Evolutionary conservation across 2,329 filamentous ascomycete species (phyloP), one percentile per base, ranked within the genome.

Genomic region (Ustulina deusta): DNA sequence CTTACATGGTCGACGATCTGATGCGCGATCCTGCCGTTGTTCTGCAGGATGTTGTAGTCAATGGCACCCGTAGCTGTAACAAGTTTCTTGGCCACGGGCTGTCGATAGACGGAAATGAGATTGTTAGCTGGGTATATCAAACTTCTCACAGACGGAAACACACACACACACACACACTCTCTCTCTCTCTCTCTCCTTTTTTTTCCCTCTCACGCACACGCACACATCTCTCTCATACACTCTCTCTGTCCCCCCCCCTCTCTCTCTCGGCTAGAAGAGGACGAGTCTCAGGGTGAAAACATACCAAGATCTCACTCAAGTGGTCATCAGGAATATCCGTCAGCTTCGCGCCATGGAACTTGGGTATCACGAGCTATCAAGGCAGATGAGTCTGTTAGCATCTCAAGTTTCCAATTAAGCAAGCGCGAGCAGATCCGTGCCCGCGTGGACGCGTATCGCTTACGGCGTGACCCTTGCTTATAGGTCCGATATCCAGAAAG

Each of bases 11-110:
- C 91, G 69, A 99, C 95, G 71, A 91, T 85, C 83, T 98, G 96
- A 81, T 99, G 96, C 20, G 96, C 96, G 76, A 95, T 88, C 25
- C 88, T 85, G 60, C 96, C 96, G 77, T 99, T 99, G 83, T 99
- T 99, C 83, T 99, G 96, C 67, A 99, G 84, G 56, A 99, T 87
- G 78, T 99, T 99, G 85, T 93, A 99, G 80, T 98, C 87, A 59
- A 85, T 83, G 3, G 91, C 90, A 42, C 93, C 93, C 3, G 88
- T 89, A 32, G 94, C 95, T 22, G 84, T 81, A 56, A 91, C 94
- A 55, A 99, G 88, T 81, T 92, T 95, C 87, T 97, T 97, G 55
- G 93, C 91, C 17, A 97, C 89, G 49, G 93, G 91, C 85, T 91
- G 25, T 54, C 15, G 1, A 46, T 48, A n/a, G 15, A 22, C 27